Conservation (phyloP, 306 rosid species). For the Trifolium subterraneum region DNA sequence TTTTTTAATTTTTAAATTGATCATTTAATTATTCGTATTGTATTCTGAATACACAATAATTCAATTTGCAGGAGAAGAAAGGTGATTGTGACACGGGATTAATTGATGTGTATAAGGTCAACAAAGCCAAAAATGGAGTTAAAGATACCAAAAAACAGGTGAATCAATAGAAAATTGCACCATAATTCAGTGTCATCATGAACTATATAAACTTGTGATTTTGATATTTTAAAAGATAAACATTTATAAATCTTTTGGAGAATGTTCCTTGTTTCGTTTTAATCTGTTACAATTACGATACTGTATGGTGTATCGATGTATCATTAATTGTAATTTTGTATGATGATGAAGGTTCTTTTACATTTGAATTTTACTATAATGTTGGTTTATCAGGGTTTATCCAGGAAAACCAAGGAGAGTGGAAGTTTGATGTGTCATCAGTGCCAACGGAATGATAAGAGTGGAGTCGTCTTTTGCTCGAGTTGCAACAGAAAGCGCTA, state of each 20-base stretch:
- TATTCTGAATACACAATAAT: not conserved
- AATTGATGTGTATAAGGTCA: constrained; percentile 11
- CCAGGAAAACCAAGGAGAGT: constrained; percentile 42
- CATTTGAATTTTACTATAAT: not conserved
- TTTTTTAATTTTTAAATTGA: not conserved
- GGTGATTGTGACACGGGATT: constrained; percentile 5
- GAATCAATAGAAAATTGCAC: constrained; percentile 4
- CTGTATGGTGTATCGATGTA: not conserved
- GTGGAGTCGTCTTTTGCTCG: constrained; percentile 61
- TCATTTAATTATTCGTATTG: not conserved
- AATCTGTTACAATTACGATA: not conserved
- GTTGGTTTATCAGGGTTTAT: constrained; percentile 33
- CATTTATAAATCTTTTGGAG: constrained; percentile 22
- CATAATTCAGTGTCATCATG: constrained; percentile 1
- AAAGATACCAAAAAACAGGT: constrained; percentile 32
- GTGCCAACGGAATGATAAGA: constrained; percentile 68
- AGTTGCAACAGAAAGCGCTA: constrained; percentile 58
- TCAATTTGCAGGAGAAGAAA: constrained; percentile 25
- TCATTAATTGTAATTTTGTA: constrained; percentile 16
- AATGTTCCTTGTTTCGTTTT: not conserved
- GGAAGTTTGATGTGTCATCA: constrained; percentile 82
- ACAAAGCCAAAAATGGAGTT: constrained; percentile 15
- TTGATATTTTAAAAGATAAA: not conserved
- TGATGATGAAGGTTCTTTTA: not conserved
- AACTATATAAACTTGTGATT: not conserved